Percentiles rank a stretch among this genome's conserved stretches.
Evolutionary conservation across 108 stramenopile species (phyloP).

Genomic region (Ochromonas danica): DNA sequence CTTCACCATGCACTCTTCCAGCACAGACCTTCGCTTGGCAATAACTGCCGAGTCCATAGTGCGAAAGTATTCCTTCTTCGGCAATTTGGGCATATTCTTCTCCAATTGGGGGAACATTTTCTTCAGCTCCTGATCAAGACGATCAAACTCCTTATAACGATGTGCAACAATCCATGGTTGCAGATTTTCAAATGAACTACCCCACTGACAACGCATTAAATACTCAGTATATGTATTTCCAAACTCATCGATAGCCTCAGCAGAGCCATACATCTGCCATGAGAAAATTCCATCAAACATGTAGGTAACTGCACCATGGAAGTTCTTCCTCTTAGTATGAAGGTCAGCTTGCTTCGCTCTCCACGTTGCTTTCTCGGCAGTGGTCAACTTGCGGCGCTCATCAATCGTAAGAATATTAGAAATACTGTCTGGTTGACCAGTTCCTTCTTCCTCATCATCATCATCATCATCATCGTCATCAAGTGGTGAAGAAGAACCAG

Average conservation of each 20-base stretch:
- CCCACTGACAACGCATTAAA: conserved; percentile 39
- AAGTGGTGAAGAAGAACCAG: neutral
- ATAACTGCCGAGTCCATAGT: neutral
- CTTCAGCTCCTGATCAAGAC: conserved; percentile 24
- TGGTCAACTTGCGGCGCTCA: conserved; percentile 6
- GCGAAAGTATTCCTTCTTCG: conserved; percentile 19
- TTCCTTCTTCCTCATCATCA: conserved; percentile 27
- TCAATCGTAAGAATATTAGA: conserved; percentile 10
- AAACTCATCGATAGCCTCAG: conserved; percentile 12
- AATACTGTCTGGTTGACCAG: neutral
- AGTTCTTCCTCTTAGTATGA: neutral
- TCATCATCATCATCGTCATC: neutral
- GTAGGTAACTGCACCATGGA: conserved; percentile 36
- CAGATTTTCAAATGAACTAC: neutral
- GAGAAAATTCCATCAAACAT: conserved; percentile 33
- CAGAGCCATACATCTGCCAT: conserved; percentile 35
- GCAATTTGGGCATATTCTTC: neutral
- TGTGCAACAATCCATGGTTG: conserved; percentile 40
- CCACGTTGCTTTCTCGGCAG: conserved; percentile 15
- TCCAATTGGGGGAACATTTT: neutral
- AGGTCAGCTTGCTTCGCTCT: conserved; percentile 29
- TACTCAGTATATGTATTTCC: conserved; percentile 39
- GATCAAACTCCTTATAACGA: conserved; percentile 34
- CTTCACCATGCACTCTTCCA: conserved; percentile 29
- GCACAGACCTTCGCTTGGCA: neutral